A percentile compares a stretch with the other conserved stretches of the same genome.
phyloP scores from a whole-genome alignment of 768 basidiomycete genomes.

The Amanita muscaria region DNA sequence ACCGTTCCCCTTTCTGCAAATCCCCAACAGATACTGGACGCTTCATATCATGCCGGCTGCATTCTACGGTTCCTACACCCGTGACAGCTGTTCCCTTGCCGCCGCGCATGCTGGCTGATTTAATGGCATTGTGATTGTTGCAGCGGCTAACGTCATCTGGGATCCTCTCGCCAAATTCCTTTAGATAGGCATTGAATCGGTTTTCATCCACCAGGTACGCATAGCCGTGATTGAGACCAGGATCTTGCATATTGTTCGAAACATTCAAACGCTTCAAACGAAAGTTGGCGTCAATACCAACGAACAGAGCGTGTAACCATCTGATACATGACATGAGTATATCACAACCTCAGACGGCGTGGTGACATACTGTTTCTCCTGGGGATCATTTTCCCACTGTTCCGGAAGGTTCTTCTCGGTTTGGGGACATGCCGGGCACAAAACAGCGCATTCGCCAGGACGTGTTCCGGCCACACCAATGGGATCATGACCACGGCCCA shows the following conservation, averaged over 20 bases:
- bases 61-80: slow-evolving; percentile 16
- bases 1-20: slow-evolving; percentile 12
- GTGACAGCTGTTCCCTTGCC: slow-evolving; percentile 13
- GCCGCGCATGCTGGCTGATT: slow-evolving; percentile 4
- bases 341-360: too few relatives aligned
- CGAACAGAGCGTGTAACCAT: slow-evolving; percentile 1
- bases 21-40: slow-evolving; percentile 9
- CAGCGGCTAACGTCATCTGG: background rate
- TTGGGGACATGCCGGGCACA: slow-evolving; percentile 20
- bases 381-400: too few relatives aligned
- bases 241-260: slow-evolving; percentile 4
- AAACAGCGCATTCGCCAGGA: slow-evolving; percentile 13
- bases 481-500: slow-evolving; percentile 14
- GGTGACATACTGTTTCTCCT: background rate
- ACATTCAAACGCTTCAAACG: slow-evolving; percentile 1
- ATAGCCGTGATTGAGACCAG: slow-evolving; percentile 1
- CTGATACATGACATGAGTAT: background rate
- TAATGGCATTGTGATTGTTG: slow-evolving; percentile 13
- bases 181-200: background rate
- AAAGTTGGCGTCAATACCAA: slow-evolving; percentile 7
- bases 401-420: slow-evolving; percentile 17
- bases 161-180: background rate
- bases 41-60: slow-evolving; percentile 16
- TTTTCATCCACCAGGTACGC: slow-evolving; percentile 7
- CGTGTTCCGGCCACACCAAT: slow-evolving; percentile 8